Evolutionary conservation across 2,329 filamentous ascomycete genomes (phyloP), one percentile per base, ranked within the genome.

Genomic region (Penicillium sp.): DNA sequence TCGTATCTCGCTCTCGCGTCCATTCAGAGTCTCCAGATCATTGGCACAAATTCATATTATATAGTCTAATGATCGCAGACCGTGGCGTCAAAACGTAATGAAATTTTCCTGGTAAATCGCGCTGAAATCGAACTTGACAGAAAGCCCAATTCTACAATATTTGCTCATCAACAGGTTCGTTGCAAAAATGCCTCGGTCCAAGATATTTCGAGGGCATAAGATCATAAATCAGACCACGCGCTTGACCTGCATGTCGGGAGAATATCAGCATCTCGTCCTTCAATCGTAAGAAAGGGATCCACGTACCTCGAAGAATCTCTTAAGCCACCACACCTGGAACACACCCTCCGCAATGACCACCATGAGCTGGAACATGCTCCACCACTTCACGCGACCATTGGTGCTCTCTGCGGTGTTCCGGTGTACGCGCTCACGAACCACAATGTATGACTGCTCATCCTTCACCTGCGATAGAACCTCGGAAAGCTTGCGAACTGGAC

Each of bases 271-370:
- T 51, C 8, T 8, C 7, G 27, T 38, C 24, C 40, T 13, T 46
- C 24, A n/a, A 16, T 27, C 21, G 14, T 5, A 34, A 36, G 21
- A 2, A 7, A 10, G 8, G 38, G 46, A 22, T 18, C 8, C 22
- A 31, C 44, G 4, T 46, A 87, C 86, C 86, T 97, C 92, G 72
- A 97, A 97, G 83, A 99, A 99, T 71, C 94, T 86, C 80, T 96
- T 94, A 73, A 99, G 77, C 92, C 94, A 99, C 93, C 94, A 99
- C 62, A 99, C 93, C 80, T 99, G 94, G 82, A 99, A 99, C 63
- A 97, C 80, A 57, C 92, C 94, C 80, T 97, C 91, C 67, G 89
- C 92, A 62, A 95, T 82, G 59, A 99, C 84, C 47, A 97, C 87
- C 53, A 86, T 83, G 61, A 99, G 86, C 77, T 99, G 92, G 77